Evolutionary conservation across 305 asterid species (phyloP).

Genomic region (Striga hermonthica): DNA sequence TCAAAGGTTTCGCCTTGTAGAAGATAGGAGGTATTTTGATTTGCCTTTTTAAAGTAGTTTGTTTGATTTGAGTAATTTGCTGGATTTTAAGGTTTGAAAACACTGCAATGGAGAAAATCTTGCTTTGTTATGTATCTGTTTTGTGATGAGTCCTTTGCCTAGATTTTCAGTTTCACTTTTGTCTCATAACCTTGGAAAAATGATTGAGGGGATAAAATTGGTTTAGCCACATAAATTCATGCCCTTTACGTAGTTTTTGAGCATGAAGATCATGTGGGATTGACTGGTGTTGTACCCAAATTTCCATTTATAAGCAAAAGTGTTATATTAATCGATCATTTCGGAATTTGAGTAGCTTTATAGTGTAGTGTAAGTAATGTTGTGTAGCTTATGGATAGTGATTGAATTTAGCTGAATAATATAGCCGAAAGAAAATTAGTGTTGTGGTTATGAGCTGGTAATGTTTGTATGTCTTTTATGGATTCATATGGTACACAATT

Average conservation of each 20-base stretch:
- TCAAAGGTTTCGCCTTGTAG: slow-evolving; percentile 76
- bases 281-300: not conserved
- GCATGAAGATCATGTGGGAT: not conserved
- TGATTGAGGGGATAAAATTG: not conserved
- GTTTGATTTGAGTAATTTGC: slow-evolving; percentile 1
- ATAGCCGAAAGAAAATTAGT: too few relatives aligned
- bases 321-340: too few relatives aligned
- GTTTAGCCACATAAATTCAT: not conserved
- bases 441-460: too few relatives aligned
- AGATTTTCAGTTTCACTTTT: not conserved
- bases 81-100: not conserved
- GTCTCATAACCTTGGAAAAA: not conserved
- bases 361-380: too few relatives aligned
- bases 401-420: too few relatives aligned
- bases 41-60: not conserved
- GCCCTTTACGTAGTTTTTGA: not conserved
- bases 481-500: too few relatives aligned
- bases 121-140: not conserved
- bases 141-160: not conserved
- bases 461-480: too few relatives aligned
- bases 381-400: too few relatives aligned
- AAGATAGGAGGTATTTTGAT: slow-evolving; percentile 20
- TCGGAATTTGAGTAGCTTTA: too few relatives aligned
- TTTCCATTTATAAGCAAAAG: too few relatives aligned
- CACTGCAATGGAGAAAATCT: not conserved